These are phyloP conservation scores for Echites panduratus DNA, from an alignment of 257 asterid genomes.

Conservation along the genomic window DNA sequence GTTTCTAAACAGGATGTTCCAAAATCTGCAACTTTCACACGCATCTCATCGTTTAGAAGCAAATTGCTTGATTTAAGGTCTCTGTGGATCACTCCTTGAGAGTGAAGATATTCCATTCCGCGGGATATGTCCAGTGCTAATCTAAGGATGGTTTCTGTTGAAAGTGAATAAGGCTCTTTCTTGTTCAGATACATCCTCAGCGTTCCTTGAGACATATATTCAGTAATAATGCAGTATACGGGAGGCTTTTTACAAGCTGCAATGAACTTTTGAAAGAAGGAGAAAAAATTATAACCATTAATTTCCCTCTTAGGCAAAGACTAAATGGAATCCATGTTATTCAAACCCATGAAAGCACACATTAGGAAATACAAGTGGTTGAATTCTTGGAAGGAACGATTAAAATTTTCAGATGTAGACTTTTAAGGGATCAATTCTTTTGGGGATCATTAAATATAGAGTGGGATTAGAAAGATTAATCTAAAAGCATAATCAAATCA, in stretches of 20 bases:
- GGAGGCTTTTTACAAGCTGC: conserved; percentile 42
- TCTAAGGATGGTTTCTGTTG: conserved; percentile 35
- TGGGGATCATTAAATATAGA: no score
- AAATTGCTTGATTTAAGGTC: conserved; percentile 31
- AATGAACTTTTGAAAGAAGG: conserved; percentile 24
- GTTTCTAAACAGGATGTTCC: conserved; percentile 36
- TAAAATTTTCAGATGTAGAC: no score
- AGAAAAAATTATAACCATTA: not conserved
- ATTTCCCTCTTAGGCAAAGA: no score
- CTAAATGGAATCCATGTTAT: no score
- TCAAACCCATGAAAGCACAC: no score
- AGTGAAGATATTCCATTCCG: conserved; percentile 41
- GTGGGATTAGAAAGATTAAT: not conserved
- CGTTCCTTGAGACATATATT: conserved; percentile 44
- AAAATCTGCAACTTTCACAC: conserved; percentile 34
- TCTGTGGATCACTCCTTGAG: conserved; percentile 41
- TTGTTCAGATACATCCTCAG: conserved; percentile 42
- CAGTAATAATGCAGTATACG: conserved; percentile 39
- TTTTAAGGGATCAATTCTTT: not conserved
- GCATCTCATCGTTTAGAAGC: conserved; percentile 29
- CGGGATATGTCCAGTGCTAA: conserved; percentile 39
- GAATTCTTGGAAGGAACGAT: no score
- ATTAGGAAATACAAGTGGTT: no score
- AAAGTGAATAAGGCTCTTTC: conserved; percentile 40
- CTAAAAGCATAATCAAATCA: not conserved